Evolutionary conservation across 2,329 filamentous ascomycete species (phyloP).

Genomic region (Fusarium nodosum): DNA sequence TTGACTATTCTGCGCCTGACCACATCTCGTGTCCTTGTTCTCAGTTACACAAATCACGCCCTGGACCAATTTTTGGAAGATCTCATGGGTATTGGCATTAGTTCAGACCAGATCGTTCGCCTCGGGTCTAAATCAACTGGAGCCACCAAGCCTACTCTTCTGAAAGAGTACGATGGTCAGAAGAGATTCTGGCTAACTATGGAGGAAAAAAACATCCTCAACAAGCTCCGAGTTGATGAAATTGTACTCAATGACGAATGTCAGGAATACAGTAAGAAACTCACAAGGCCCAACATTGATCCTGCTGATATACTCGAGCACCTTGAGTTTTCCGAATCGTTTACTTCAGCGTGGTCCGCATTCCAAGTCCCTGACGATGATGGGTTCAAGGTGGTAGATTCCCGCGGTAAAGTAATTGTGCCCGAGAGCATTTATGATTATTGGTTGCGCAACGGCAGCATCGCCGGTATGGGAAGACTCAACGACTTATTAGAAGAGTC

Average conservation of each 20-base stretch:
- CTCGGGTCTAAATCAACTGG: constrained; percentile 71
- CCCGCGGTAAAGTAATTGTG: constrained; percentile 59
- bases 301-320: constrained; percentile 56
- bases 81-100: constrained; percentile 70
- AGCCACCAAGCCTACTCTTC: constrained; percentile 62
- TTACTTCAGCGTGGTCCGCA: constrained; percentile 67
- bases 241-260: constrained; percentile 44
- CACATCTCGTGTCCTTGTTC: constrained; percentile 68
- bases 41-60: constrained; percentile 78
- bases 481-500: constrained; percentile 39
- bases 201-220: constrained; percentile 54
- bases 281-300: constrained; percentile 17
- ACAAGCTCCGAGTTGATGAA: constrained; percentile 52
- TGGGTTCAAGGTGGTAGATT: constrained; percentile 63
- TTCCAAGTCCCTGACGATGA: constrained; percentile 65
- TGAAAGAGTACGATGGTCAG: constrained; percentile 57
- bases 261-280: constrained; percentile 30
- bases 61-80: constrained; percentile 76
- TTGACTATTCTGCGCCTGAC: constrained; percentile 67
- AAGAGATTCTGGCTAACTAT: constrained; percentile 52
- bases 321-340: constrained; percentile 66
- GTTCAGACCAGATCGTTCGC: constrained; percentile 65
- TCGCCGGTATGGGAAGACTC: background rate
- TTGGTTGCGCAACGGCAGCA: constrained; percentile 32
- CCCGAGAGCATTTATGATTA: constrained; percentile 35